Conservation (phyloP, 805 yeast species). For the Lipomyces orientalis region DNA sequence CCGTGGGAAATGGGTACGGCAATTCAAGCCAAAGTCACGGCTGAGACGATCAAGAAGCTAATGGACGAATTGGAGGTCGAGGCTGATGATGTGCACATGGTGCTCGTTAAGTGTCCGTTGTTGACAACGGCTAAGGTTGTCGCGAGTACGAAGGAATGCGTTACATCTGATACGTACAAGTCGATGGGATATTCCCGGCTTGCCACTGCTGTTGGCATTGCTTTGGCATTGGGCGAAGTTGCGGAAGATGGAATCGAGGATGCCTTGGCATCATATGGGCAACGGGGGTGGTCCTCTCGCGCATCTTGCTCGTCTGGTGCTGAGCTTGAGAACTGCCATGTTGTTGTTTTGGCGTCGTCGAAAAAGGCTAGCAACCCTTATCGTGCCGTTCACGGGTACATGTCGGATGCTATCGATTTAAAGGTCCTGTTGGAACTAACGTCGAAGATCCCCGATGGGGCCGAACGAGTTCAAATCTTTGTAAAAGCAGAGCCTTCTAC, state of each 20-base stretch:
- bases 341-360: constrained; percentile 32
- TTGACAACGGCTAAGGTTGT: constrained; percentile 37
- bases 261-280: constrained; percentile 35
- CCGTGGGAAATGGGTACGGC: constrained; percentile 39
- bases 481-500: constrained; percentile 38
- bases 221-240: constrained; percentile 35
- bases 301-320: constrained; percentile 39
- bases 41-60: constrained; percentile 27
- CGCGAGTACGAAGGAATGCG: constrained; percentile 33
- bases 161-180: constrained; percentile 36
- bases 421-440: constrained; percentile 27
- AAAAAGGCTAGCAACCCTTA: constrained; percentile 34
- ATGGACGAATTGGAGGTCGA: constrained; percentile 32
- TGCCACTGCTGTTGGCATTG: constrained; percentile 36
- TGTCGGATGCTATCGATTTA: constrained; percentile 37
- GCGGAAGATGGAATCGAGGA: constrained; percentile 22
- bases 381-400: constrained; percentile 36
- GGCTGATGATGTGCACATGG: constrained; percentile 36
- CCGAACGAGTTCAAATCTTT: constrained; percentile 34
- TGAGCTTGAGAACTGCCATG: constrained; percentile 36
- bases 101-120: constrained; percentile 37
- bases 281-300: constrained; percentile 35
- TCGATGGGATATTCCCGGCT: constrained; percentile 39
- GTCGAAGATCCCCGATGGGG: constrained; percentile 27
- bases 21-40: constrained; percentile 31